Evolutionary conservation across 2,329 filamentous ascomycete species (phyloP).

Genomic region (Penicillium sp.): DNA sequence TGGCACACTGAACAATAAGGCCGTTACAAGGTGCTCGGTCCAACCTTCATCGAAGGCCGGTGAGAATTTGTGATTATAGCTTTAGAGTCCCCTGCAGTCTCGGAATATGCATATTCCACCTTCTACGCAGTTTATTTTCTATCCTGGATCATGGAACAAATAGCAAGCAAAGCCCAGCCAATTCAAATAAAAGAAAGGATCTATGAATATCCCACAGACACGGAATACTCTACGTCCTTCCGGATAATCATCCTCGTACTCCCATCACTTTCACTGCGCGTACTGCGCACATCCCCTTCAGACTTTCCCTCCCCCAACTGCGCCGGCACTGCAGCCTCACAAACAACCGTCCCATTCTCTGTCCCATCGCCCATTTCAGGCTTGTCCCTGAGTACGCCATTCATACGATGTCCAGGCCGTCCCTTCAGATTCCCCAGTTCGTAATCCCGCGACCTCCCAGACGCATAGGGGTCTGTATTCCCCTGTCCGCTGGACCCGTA

Average conservation of each 20-base stretch:
- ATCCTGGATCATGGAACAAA: too few species aligned
- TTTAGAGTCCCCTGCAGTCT: too few species aligned
- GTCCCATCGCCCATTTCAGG: not conserved
- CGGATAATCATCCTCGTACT: constrained; percentile 3
- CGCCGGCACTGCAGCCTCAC: not conserved
- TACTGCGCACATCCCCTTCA: not conserved
- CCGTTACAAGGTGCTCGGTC: too few species aligned
- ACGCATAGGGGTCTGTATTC: not conserved
- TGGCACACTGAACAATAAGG: too few species aligned
- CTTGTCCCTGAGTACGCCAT: not conserved
- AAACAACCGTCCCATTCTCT: not conserved
- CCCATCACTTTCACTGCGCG: not conserved
- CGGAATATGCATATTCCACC: too few species aligned
- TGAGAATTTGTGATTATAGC: too few species aligned
- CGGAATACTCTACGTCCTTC: not conserved
- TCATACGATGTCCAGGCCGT: not conserved
- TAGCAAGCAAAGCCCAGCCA: too few species aligned
- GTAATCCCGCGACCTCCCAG: not conserved
- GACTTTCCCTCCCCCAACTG: not conserved
- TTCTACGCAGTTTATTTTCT: too few species aligned
- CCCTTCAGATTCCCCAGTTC: not conserved
- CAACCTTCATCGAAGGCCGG: too few species aligned
- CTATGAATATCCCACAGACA: not conserved
- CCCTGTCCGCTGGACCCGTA: not conserved
- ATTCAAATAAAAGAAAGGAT: not conserved